Evolutionary conservation across 129 eudicot genomes (phyloP), one percentile per base, ranked within the genome.

Genomic region (Heracleum sosnowskyi): DNA sequence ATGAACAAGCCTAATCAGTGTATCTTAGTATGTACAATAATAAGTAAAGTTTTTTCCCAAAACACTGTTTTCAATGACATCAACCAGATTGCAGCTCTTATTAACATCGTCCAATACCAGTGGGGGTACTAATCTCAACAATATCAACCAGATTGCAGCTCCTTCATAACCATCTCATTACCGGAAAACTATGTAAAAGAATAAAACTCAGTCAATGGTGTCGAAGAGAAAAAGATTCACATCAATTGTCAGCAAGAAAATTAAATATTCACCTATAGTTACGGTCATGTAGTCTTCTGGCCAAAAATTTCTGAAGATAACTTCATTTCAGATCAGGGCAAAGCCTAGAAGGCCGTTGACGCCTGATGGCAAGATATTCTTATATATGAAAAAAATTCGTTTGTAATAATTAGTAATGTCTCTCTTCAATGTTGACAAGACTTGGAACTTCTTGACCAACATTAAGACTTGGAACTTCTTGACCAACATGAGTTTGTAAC

Each of bases 401-500:
- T 76, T 76, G 71, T 24, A 64, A 80, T 80, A 34, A 63, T 9
- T 29, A 13, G 79, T 80, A 83, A 79, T 80, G 33, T 57, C 66
- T 57, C 66, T n/a, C 82, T 82, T 76, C 85, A 83, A 40, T 79
- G 79, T 34, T 84, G 84, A 46, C 78, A 79, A 46, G 92, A 82
- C 82, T 77, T 88, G 62, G 79, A 68, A 77, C 88, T 86, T 80
- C 86, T 85, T 70, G 81, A 81, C 89, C 91, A 90, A 76, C 91
- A 87, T 15, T n/a, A 79, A 46, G 92, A 82, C 82, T 77, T 88
- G 62, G 79, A 68, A 77, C 88, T 86, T 80, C 86, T 85, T 70
- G 81, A 81, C 89, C 91, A 90, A 76, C 91, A 87, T 15, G 94
- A 82, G 39, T 79, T 90, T 79, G 83, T 80, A 39, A 75, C 85